A percentile compares a stretch with the other conserved stretches of the same genome.
These are phyloP conservation scores for Suillus ampliporus DNA, from an alignment of 768 basidiomycete species.

Conservation along the genomic window DNA sequence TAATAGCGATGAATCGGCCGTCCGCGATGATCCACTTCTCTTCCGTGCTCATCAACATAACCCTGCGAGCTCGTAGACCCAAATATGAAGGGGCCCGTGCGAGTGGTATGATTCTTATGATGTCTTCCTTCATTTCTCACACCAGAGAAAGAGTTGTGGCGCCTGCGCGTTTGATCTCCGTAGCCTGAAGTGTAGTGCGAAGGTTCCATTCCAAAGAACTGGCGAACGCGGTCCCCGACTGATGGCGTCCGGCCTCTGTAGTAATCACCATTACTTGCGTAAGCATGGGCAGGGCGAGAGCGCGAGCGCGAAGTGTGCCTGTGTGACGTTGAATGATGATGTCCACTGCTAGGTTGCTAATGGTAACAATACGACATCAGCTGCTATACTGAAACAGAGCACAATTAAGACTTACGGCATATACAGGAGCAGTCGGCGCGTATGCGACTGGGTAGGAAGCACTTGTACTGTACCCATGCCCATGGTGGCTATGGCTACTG, in stretches of 20 bases:
- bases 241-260: slow-evolving; percentile 25
- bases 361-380: neutral
- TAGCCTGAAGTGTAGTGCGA: slow-evolving; percentile 19
- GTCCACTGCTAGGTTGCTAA: slow-evolving; percentile 30
- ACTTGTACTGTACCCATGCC: slow-evolving; percentile 14
- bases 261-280: slow-evolving; percentile 10
- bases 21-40: slow-evolving; percentile 33
- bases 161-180: slow-evolving; percentile 24
- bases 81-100: slow-evolving; percentile 27
- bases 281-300: slow-evolving; percentile 17
- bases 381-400: neutral
- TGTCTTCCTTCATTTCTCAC: slow-evolving; percentile 23
- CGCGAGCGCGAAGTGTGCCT: slow-evolving; percentile 17
- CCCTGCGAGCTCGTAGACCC: slow-evolving; percentile 24
- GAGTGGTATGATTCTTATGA: slow-evolving; percentile 17
- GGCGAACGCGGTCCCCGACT: slow-evolving; percentile 44
- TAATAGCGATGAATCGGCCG: slow-evolving; percentile 8
- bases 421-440: slow-evolving; percentile 10
- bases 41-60: slow-evolving; percentile 31
- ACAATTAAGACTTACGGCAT: slow-evolving; percentile 19
- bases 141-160: slow-evolving; percentile 31
- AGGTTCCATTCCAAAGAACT: slow-evolving; percentile 41
- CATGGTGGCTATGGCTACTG: slow-evolving; percentile 12
- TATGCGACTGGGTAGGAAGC: slow-evolving; percentile 15
- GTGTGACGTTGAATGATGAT: slow-evolving; percentile 23